Evolutionary conservation across 2,329 filamentous ascomycete species (phyloP).

Genomic region (Talaromyces pinophilus): DNA sequence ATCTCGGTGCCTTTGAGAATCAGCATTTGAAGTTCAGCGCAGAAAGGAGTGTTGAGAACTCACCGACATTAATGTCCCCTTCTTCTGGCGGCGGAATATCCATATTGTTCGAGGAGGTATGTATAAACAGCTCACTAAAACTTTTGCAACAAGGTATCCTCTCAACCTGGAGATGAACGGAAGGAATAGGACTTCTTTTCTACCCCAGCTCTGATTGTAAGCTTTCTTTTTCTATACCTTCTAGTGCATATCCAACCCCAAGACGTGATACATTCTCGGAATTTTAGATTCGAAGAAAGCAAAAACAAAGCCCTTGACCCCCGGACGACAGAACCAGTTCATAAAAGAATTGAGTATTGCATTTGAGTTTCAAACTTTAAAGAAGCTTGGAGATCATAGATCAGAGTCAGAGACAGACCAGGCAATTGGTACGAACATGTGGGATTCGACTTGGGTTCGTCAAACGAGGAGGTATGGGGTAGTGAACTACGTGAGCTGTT

Average conservation of each 20-base stretch:
- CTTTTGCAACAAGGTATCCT: neutral
- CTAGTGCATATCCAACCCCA: neutral
- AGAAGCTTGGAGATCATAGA: neutral
- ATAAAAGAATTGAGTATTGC: neutral
- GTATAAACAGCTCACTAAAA: neutral
- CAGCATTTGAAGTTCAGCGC: neutral
- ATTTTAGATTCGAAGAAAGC: neutral
- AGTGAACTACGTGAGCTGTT: slow-evolving; percentile 2
- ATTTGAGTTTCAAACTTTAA: neutral
- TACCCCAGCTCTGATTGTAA: neutral
- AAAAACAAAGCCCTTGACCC: neutral
- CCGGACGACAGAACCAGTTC: neutral
- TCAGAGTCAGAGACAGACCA: slow-evolving; percentile 2
- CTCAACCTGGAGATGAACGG: neutral
- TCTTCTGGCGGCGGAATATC: slow-evolving; percentile 26
- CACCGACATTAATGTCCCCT: slow-evolving; percentile 27
- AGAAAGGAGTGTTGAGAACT: neutral
- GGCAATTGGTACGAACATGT: slow-evolving; percentile 1
- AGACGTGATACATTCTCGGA: neutral
- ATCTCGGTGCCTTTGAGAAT: slow-evolving; percentile 21
- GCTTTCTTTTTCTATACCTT: neutral
- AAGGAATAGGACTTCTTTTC: neutral
- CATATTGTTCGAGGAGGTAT: slow-evolving; percentile 20
- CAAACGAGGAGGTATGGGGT: slow-evolving; percentile 8
- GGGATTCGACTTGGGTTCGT: neutral